These are phyloP conservation scores for Fusarium devonianum DNA, from an alignment of 2,329 filamentous ascomycete species.

Conservation along the genomic window DNA sequence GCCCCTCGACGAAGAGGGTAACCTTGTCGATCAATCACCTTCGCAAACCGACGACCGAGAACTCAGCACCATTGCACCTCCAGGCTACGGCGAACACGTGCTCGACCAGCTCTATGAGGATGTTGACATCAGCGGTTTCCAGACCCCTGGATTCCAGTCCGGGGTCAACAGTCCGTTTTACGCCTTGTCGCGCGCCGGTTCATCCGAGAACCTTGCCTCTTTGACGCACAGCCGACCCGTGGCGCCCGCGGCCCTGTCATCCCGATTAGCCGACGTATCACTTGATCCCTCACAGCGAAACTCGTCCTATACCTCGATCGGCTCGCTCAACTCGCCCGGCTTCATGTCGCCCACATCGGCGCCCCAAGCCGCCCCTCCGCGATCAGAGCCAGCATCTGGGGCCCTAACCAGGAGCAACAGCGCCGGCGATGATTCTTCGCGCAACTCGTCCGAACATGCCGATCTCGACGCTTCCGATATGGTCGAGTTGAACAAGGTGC, in stretches of 20 bases:
- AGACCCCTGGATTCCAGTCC: conserved; percentile 75
- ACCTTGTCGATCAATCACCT: conserved; percentile 70
- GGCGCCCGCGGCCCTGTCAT: conserved; percentile 64
- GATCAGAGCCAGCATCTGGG: conserved; percentile 54
- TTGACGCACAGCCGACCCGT: conserved; percentile 45
- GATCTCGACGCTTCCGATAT: conserved; percentile 67
- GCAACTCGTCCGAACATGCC: conserved; percentile 63
- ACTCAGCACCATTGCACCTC: conserved; percentile 77
- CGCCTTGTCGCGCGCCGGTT: conserved; percentile 75
- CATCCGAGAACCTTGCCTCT: conserved; percentile 78
- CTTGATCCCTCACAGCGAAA: conserved; percentile 56
- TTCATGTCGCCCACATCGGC: conserved; percentile 53
- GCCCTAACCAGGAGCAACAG: conserved; percentile 63
- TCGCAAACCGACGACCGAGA: conserved; percentile 56
- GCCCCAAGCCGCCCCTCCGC: conserved; percentile 47
- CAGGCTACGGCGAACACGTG: conserved; percentile 87
- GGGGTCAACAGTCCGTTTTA: conserved; percentile 84
- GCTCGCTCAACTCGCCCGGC: conserved; percentile 54
- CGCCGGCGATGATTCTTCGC: conserved; percentile 58
- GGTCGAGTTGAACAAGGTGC: conserved; percentile 73
- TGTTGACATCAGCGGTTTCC: conserved; percentile 80
- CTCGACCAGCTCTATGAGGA: conserved; percentile 92
- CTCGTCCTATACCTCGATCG: conserved; percentile 55
- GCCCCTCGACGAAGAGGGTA: conserved; percentile 85
- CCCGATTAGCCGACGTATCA: conserved; percentile 73